Conservation (phyloP, 805 yeast species). For the Lipomyces mesembrius region DNA sequence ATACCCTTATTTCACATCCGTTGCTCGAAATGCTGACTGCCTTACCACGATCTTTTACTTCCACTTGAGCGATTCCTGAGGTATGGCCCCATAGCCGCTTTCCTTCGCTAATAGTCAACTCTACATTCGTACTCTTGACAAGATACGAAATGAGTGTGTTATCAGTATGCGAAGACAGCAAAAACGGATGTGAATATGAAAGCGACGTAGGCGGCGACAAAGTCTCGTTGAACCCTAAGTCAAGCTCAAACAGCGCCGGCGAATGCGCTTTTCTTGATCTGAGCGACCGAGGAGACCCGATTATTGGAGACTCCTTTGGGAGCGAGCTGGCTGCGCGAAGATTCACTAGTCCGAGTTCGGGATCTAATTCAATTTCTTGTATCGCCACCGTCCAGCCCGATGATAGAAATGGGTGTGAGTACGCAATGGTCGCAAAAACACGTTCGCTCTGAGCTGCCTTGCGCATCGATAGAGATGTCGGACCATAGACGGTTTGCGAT, state of each 20-base stretch:
- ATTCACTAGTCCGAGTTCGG: slow-evolving; percentile 10
- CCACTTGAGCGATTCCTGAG: slow-evolving; percentile 19
- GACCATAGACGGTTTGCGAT: slow-evolving; percentile 21
- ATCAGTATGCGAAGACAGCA: slow-evolving; percentile 30
- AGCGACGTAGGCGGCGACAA: slow-evolving; percentile 23
- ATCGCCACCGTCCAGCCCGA: slow-evolving; percentile 25
- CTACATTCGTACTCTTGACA: slow-evolving; percentile 24
- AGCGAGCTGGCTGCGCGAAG: slow-evolving; percentile 28
- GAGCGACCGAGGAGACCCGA: not conserved
- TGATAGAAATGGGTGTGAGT: slow-evolving; percentile 16
- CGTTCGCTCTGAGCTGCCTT: not conserved
- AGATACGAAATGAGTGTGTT: slow-evolving; percentile 26
- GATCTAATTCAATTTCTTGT: slow-evolving; percentile 32
- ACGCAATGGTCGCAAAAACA: slow-evolving; percentile 26
- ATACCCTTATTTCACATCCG: slow-evolving; percentile 28
- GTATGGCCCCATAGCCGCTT: slow-evolving; percentile 33
- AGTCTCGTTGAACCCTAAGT: not conserved
- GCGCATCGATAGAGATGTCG: slow-evolving; percentile 24
- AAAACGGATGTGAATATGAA: slow-evolving; percentile 33
- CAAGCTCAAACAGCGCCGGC: not conserved
- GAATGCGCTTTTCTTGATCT: not conserved
- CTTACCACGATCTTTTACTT: slow-evolving; percentile 28
- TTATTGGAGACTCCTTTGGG: slow-evolving; percentile 6
- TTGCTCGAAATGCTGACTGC: slow-evolving; percentile 29
- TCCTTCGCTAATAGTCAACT: slow-evolving; percentile 16